These are phyloP conservation scores for Candida tetrigidarum DNA, from an alignment of 1,139 yeast species.

Conservation along the genomic window DNA sequence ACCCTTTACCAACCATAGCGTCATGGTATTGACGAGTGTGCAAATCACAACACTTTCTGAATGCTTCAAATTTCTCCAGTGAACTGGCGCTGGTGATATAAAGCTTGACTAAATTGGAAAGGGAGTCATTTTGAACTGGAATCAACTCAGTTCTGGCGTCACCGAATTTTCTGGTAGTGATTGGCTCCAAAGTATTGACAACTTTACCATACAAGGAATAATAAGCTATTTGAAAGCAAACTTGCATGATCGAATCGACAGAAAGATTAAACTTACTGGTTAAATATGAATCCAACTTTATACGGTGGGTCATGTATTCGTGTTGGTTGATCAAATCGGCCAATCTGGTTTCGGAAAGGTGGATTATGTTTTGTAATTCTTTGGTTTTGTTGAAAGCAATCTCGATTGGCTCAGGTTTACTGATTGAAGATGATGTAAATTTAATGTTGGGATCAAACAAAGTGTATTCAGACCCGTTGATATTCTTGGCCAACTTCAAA, in stretches of 20 bases:
- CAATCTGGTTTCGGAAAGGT: constrained; percentile 73
- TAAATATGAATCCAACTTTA: constrained; percentile 49
- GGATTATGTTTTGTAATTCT: constrained; percentile 52
- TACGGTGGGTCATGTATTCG: constrained; percentile 51
- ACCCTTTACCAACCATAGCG: constrained; percentile 67
- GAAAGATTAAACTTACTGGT: constrained; percentile 56
- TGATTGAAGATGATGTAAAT: constrained; percentile 40
- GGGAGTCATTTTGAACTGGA: constrained; percentile 60
- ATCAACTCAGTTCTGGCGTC: constrained; percentile 73
- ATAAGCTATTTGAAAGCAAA: constrained; percentile 70
- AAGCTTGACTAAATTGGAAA: constrained; percentile 59
- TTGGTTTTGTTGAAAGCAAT: constrained; percentile 56
- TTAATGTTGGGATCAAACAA: constrained; percentile 51
- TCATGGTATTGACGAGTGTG: constrained; percentile 53
- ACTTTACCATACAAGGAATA: constrained; percentile 74
- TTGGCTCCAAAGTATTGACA: constrained; percentile 72
- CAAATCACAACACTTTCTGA: constrained; percentile 53
- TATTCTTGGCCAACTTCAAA: constrained; percentile 69
- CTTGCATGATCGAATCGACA: constrained; percentile 69
- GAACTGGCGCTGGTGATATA: constrained; percentile 59
- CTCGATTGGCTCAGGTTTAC: constrained; percentile 46
- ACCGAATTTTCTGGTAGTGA: constrained; percentile 68
- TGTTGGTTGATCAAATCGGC: constrained; percentile 79
- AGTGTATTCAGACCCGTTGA: constrained; percentile 72
- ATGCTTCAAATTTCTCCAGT: constrained; percentile 52